These are phyloP conservation scores for Novymonas esmeraldas DNA, from an alignment of 208 protist genomes.

Conservation along the genomic window DNA sequence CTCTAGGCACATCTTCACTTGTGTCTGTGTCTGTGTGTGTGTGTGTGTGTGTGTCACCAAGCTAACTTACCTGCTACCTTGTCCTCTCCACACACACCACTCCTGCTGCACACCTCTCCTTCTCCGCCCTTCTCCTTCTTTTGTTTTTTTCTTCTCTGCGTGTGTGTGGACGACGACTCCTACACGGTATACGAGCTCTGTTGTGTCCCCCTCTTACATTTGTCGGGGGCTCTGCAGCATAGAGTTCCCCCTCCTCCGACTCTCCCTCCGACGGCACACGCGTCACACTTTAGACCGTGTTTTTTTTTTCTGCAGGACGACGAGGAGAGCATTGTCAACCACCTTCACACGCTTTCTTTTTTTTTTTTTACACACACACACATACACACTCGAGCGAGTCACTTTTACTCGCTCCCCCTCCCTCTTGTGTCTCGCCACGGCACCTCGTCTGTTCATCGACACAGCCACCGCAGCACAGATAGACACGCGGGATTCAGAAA, in stretches of 20 bases:
- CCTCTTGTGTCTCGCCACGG: neutral
- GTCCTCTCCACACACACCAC: neutral
- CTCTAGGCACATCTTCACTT: no score
- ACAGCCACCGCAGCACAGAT: no score
- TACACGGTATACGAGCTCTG: no score
- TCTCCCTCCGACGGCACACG: neutral
- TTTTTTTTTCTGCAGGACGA: neutral
- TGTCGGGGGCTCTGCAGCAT: no score
- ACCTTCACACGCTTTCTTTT: neutral
- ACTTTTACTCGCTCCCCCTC: neutral
- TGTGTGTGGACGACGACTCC: neutral
- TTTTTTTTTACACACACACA: conserved; percentile 4
- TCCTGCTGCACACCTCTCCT: neutral
- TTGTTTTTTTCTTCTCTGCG: neutral
- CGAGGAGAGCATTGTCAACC: neutral
- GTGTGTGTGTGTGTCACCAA: no score
- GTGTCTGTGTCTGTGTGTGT: no score
- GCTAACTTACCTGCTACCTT: no score
- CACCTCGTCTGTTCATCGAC: neutral
- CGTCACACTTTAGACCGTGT: no score
- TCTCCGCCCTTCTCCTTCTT: neutral
- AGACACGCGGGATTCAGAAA: no score
- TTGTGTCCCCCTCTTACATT: no score
- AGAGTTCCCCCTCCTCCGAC: no score
- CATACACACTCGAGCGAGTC: conserved; percentile 13